These are phyloP conservation scores for Carex kokanica DNA, from an alignment of 176 grass and related monocot species.

Conservation along the genomic window DNA sequence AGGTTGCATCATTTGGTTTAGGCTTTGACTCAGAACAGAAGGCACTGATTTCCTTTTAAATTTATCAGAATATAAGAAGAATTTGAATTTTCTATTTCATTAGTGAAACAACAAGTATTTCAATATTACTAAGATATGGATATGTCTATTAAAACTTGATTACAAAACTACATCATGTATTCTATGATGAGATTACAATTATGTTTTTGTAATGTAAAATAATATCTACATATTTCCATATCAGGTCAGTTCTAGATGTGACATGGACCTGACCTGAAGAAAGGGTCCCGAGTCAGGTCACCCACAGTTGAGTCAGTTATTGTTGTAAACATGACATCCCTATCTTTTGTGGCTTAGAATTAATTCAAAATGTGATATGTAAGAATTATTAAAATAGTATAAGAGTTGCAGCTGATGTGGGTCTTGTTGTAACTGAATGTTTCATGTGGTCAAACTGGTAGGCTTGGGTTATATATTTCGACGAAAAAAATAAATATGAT, in stretches of 20 bases:
- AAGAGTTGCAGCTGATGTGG: not conserved
- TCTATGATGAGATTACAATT: not conserved
- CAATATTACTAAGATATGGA: too few species aligned
- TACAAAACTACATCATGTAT: too few species aligned
- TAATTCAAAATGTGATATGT: not conserved
- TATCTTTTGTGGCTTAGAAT: not conserved
- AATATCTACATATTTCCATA: not conserved
- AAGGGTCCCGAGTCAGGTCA: not conserved
- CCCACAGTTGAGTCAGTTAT: not conserved
- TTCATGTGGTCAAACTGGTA: not conserved
- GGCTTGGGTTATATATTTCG: not conserved
- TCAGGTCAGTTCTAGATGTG: not conserved
- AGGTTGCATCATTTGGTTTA: too few species aligned
- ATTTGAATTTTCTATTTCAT: not conserved
- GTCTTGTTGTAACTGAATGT: not conserved
- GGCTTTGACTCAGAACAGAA: too few species aligned
- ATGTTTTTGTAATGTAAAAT: not conserved
- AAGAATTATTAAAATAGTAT: not conserved
- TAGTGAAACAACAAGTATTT: too few species aligned
- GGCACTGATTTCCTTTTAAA: not conserved
- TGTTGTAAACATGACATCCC: not conserved
- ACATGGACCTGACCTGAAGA: not conserved
- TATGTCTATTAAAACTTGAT: not conserved
- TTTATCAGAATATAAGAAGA: not conserved
- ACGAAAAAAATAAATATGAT: not conserved